These are phyloP conservation scores for Ambrosia hybrid DNA, from an alignment of 140 eudicot genomes.

Conservation along the genomic window DNA sequence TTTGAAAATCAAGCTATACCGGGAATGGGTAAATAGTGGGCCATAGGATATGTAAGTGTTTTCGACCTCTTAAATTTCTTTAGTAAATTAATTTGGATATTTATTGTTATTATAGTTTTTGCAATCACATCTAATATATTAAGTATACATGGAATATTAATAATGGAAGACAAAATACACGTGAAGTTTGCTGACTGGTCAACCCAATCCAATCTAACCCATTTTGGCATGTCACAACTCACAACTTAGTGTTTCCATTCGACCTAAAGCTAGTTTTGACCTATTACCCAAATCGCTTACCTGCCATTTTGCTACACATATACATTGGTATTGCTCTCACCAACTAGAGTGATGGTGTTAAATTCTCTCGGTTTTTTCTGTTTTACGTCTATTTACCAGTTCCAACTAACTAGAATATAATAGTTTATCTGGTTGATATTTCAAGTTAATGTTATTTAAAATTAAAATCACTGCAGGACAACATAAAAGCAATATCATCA, in stretches of 20 bases:
- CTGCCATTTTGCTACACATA: constrained; percentile 6
- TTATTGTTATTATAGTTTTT: constrained; percentile 5
- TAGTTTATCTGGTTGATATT: constrained; percentile 11
- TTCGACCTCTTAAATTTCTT: not conserved
- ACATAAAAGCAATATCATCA: constrained; percentile 58
- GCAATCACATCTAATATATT: not conserved
- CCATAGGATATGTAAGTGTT: constrained; percentile 1
- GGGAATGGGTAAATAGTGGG: not conserved
- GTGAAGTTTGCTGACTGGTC: not conserved
- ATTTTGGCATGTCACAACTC: not conserved
- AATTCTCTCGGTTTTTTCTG: not conserved
- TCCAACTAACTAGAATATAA: constrained; percentile 1
- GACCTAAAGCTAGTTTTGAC: not conserved
- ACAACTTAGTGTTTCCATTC: not conserved
- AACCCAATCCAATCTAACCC: not conserved
- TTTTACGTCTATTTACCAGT: not conserved
- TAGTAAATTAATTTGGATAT: not conserved
- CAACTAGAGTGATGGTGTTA: constrained; percentile 3
- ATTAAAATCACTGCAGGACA: constrained; percentile 59
- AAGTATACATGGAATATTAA: not conserved
- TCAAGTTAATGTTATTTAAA: constrained; percentile 11
- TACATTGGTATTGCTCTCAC: constrained; percentile 13
- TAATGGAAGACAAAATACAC: not conserved
- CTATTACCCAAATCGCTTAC: not conserved
- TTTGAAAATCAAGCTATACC: not conserved